phyloP scores from a whole-genome alignment of 2,329 filamentous ascomycete genomes.

The Cryphonectria japonica region DNA sequence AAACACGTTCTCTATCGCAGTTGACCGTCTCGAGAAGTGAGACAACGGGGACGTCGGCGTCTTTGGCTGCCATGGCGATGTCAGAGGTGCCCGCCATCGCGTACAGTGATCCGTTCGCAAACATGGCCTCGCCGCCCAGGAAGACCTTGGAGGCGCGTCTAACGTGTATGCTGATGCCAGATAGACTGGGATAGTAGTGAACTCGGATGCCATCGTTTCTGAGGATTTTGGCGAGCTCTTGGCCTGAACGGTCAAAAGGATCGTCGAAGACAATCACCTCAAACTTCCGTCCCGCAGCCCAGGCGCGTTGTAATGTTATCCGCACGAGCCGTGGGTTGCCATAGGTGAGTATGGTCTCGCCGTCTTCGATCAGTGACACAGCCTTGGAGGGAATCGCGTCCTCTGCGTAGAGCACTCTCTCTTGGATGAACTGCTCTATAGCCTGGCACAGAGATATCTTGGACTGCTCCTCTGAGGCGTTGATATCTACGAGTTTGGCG shows the following conservation, averaged over 20 bases:
- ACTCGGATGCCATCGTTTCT: constrained; percentile 71
- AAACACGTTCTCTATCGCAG: constrained; percentile 83
- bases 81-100: constrained; percentile 85
- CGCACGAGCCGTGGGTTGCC: constrained; percentile 86
- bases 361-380: constrained; percentile 73
- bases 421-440: constrained; percentile 88
- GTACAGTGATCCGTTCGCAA: constrained; percentile 90
- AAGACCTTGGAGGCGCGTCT: constrained; percentile 71
- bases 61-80: constrained; percentile 80
- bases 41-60: constrained; percentile 77
- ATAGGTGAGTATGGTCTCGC: constrained; percentile 84
- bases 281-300: constrained; percentile 72
- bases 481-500: constrained; percentile 79
- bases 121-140: constrained; percentile 90
- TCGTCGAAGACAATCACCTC: constrained; percentile 83
- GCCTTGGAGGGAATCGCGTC: constrained; percentile 81
- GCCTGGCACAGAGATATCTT: constrained; percentile 77
- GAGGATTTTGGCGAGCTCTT: constrained; percentile 70
- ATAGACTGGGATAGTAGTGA: constrained; percentile 77
- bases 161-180: constrained; percentile 75
- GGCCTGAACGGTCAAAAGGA: constrained; percentile 56
- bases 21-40: constrained; percentile 95
- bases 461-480: constrained; percentile 78
- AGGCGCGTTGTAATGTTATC: constrained; percentile 75
- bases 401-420: constrained; percentile 86